Evolutionary conservation across 768 basidiomycete genomes (phyloP).

Genomic region (Psilocybe cyanescens): DNA sequence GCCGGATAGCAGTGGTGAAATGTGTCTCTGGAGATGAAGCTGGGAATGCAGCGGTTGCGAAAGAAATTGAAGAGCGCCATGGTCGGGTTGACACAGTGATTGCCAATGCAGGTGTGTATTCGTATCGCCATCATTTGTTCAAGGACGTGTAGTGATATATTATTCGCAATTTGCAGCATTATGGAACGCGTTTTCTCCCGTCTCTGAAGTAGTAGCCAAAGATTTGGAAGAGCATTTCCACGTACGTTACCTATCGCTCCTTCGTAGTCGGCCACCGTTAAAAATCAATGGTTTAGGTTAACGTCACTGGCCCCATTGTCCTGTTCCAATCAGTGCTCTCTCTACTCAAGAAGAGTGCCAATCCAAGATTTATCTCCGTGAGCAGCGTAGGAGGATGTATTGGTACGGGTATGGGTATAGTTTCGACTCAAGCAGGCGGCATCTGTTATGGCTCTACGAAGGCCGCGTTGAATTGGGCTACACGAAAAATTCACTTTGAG

Average conservation of each 20-base stretch:
- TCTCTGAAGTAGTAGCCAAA: background rate
- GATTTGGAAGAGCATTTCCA: too few species aligned
- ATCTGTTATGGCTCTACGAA: background rate
- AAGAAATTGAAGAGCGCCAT: background rate
- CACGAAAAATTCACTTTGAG: too few species aligned
- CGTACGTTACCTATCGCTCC: too few species aligned
- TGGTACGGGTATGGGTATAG: background rate
- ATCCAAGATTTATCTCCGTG: slow-evolving; percentile 7
- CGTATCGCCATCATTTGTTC: too few species aligned
- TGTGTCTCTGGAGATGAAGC: background rate
- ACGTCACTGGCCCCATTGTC: slow-evolving; percentile 5
- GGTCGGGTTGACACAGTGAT: background rate
- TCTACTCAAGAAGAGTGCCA: slow-evolving; percentile 2
- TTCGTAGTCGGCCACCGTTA: too few species aligned
- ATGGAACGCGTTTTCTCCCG: background rate
- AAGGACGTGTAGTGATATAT: too few species aligned
- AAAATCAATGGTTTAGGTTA: background rate
- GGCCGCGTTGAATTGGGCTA: too few species aligned
- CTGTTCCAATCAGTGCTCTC: slow-evolving; percentile 3
- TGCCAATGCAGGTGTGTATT: background rate
- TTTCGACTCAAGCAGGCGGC: background rate
- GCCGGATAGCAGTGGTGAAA: background rate
- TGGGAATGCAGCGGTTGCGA: background rate
- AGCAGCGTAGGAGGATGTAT: background rate
- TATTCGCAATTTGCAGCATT: background rate